Evolutionary conservation across 2,329 filamentous ascomycete species (phyloP), one percentile per base, ranked within the genome.

Genomic region (Penicillium sp.): DNA sequence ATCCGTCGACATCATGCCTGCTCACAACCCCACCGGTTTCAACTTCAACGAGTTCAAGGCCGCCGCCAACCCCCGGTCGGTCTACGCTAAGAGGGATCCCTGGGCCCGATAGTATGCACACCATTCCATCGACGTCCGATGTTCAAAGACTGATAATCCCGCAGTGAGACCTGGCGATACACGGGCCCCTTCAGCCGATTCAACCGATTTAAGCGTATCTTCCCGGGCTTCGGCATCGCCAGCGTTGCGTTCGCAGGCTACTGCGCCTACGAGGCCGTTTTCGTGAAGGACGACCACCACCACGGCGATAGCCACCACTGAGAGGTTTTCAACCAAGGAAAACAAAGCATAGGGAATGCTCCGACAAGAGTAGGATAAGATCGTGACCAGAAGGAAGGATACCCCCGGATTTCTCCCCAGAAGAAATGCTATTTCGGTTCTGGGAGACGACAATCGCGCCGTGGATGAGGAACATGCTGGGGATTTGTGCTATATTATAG

Each of bases 131-230:
- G 47, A 30, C 17, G 7, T 29, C 6, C 15, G 17, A 26, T 31
- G 7, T 7, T 5, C 13, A 8, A 35, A 31, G 49, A 55, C 64
- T 74, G 61, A 73, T 70, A 53, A 46, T 7, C 31, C 29, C 17
- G 44, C 77, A 99, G 95, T 75, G 95, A 99, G 84, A 86, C 91
- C 75, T 99, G 95, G 95, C 87, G 95, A 80, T 97, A 97, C 84
- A 89, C 86, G 41, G 95, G 94, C 66, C 89, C 87, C 58, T 98
- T 97, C 84, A 90, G 89, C 68, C 88, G 94, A 71, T 91, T 84
- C 82, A 96, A 97, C 82, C 90, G 95, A 71, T 95, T 97, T 84
- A 93, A 90, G 82, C 84, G 86, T 73, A 84, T 88, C 67, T 92
- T 99, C 76, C 95, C 95, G 44, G 95, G 95, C 64, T 85, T 99